Percentiles rank a stretch among this genome's conserved stretches.
Evolutionary conservation across 345 rosid species (phyloP).

Genomic region (Bruguiera gymnorhiza): DNA sequence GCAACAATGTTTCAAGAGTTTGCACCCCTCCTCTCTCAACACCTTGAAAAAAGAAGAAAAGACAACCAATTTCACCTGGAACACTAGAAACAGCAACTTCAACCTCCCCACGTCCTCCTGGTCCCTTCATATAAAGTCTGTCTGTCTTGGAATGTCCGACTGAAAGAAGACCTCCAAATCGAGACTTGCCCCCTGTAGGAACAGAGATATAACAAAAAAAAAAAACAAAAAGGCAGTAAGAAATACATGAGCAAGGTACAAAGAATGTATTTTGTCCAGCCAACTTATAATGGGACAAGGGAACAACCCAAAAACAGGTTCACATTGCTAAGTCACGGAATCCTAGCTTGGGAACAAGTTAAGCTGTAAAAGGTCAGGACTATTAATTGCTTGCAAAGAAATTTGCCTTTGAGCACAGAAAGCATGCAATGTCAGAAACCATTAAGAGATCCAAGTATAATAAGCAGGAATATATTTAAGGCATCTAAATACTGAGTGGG

Average conservation of each 20-base stretch:
- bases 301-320: not conserved
- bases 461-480: no score
- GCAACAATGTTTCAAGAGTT: no score
- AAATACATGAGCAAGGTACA: constrained; percentile 1
- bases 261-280: no score
- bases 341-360: not conserved
- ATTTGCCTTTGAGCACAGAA: no score
- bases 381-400: no score
- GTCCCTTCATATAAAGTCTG: constrained; percentile 90
- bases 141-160: constrained; percentile 79
- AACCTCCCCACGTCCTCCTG: constrained; percentile 98
- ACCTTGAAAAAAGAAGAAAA: not conserved
- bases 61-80: constrained; percentile 43
- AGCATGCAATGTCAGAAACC: not conserved
- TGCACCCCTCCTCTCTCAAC: not conserved
- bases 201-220: not conserved
- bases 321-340: not conserved
- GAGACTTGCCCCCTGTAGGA: constrained; percentile 66
- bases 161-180: constrained; percentile 78
- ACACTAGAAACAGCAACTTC: constrained; percentile 98
- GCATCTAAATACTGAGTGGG: no score
- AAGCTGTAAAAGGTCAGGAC: no score
- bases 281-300: not conserved
- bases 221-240: not conserved
- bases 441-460: not conserved